Conservation (phyloP, 1,284 basidiomycete species). For the Vanrija sp. region DNA sequence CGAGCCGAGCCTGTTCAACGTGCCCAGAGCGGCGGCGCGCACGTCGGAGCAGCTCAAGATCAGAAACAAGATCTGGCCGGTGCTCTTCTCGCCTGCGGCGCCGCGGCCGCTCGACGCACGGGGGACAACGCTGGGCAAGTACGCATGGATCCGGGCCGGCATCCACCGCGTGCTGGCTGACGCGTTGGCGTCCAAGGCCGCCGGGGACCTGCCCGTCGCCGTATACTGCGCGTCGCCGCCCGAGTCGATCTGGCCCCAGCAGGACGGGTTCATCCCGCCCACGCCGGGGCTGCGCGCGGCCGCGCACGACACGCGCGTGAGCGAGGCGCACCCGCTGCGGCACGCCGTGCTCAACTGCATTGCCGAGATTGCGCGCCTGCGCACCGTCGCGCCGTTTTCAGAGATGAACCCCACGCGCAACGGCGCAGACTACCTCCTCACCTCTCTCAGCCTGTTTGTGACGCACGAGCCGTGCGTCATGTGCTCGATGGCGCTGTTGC, state of each 20-base stretch:
- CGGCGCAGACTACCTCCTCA: conserved; percentile 78
- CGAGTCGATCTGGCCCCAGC: conserved; percentile 46
- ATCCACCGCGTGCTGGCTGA: conserved; percentile 56
- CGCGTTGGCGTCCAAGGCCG: conserved; percentile 53
- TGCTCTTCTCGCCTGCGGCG: conserved; percentile 66
- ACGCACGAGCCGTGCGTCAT: conserved; percentile 94
- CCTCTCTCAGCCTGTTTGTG: conserved; percentile 72
- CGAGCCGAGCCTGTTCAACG: conserved; percentile 57
- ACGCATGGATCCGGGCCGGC: conserved; percentile 69
- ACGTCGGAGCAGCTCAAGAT: conserved; percentile 63
- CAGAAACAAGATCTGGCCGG: conserved; percentile 76
- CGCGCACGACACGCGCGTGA: conserved; percentile 65
- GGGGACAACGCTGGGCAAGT: conserved; percentile 62
- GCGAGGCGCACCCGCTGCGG: conserved; percentile 68
- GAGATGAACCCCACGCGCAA: conserved; percentile 51
- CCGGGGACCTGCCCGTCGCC: conserved; percentile 71
- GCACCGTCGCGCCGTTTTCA: conserved; percentile 51
- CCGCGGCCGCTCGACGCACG: conserved; percentile 56
- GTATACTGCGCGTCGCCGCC: conserved; percentile 67
- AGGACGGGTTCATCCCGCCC: conserved; percentile 54
- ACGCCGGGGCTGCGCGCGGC: conserved; percentile 44
- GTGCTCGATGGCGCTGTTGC: conserved; percentile 90
- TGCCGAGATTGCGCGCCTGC: conserved; percentile 53
- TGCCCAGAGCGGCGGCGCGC: conserved; percentile 69
- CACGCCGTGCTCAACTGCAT: conserved; percentile 78